phyloP scores from a whole-genome alignment of 495 filamentous ascomycete species.

The Neurospora sp. region DNA sequence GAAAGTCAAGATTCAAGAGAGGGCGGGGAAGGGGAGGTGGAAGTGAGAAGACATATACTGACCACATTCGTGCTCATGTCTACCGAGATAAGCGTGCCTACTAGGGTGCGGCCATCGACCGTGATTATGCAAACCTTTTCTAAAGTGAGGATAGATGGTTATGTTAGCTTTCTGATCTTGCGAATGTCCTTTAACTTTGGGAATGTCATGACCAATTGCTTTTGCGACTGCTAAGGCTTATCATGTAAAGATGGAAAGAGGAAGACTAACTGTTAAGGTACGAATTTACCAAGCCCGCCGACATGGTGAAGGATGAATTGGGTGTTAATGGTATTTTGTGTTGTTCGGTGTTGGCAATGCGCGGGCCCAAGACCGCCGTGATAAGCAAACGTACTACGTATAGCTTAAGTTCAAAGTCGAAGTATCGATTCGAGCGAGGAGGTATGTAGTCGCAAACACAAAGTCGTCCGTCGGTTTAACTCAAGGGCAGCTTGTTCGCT shows the following conservation, averaged over 20 bases:
- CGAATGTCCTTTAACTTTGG: background rate
- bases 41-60: constrained; percentile 3
- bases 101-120: constrained; percentile 80
- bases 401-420: background rate
- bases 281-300: constrained; percentile 1
- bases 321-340: background rate
- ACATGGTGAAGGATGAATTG: constrained; percentile 1
- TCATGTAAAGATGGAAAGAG: background rate
- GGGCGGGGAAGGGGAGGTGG: background rate
- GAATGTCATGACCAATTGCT: background rate
- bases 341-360: background rate
- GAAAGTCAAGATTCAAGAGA: background rate
- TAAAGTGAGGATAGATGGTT: constrained; percentile 20
- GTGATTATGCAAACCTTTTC: constrained; percentile 90
- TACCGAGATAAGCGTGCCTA: constrained; percentile 73
- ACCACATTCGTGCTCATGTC: constrained; percentile 90
- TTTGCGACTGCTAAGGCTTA: background rate
- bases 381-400: background rate
- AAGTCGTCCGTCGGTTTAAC: background rate
- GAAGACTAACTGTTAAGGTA: constrained; percentile 7
- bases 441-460: background rate
- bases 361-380: background rate
- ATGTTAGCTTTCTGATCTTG: constrained; percentile 15
- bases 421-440: background rate
- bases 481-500: background rate